These are phyloP conservation scores for Candida sp. DNA, from an alignment of 1,139 yeast genomes.

Conservation along the genomic window DNA sequence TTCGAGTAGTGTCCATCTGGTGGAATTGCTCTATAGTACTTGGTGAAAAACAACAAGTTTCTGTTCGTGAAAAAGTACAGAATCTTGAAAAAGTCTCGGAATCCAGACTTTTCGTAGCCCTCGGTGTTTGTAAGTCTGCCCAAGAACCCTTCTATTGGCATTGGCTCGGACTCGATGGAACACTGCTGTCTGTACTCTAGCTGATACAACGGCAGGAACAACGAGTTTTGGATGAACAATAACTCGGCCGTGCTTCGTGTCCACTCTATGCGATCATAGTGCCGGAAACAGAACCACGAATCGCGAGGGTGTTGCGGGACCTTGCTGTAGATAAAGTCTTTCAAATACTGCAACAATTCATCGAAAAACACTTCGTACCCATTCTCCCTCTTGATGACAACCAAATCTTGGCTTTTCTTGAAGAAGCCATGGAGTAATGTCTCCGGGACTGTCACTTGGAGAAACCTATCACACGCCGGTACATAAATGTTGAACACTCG, in stretches of 20 bases:
- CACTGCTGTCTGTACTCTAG: conserved; percentile 53
- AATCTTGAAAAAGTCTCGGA: conserved; percentile 54
- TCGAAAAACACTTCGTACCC: conserved; percentile 43
- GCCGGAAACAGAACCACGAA: conserved; percentile 61
- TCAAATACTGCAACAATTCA: conserved; percentile 38
- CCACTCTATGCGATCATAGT: conserved; percentile 84
- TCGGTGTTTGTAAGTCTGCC: conserved; percentile 56
- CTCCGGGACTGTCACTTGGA: conserved; percentile 47
- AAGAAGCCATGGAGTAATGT: conserved; percentile 21
- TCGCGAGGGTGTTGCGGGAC: conserved; percentile 8
- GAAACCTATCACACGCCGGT: conserved; percentile 53
- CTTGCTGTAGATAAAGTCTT: conserved; percentile 21
- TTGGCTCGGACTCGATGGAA: conserved; percentile 49
- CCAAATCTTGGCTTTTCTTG: conserved; percentile 7
- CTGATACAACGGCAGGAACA: conserved; percentile 28
- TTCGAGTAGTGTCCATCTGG: conserved; percentile 36
- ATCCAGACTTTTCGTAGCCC: conserved; percentile 46
- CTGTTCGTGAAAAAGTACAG: conserved; percentile 70
- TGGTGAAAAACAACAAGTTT: conserved; percentile 61
- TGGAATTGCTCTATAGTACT: conserved; percentile 62
- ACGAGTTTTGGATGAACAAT: conserved; percentile 37
- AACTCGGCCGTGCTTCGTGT: conserved; percentile 54
- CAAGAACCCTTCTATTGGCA: conserved; percentile 79
- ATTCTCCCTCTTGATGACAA: conserved; percentile 16
- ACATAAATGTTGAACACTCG: conserved; percentile 41